Conservation (phyloP, 164 flowering plant species). For the Taxillus chinensis region DNA sequence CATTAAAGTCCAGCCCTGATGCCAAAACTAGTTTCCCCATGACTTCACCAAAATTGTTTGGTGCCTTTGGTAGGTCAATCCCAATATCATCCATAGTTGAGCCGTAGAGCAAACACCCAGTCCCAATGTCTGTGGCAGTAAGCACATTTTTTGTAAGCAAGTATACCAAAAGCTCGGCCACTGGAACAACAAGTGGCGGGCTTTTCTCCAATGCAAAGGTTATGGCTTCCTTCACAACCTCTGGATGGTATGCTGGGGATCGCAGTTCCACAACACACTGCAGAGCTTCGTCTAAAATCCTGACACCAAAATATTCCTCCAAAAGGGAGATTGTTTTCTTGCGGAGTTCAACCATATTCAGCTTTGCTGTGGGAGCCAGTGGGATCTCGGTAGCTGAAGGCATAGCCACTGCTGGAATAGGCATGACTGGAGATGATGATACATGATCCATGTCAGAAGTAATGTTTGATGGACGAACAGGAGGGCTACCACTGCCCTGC, state of each 20-base stretch:
- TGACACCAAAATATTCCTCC: conserved; percentile 70
- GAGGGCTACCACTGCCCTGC: conserved; percentile 43
- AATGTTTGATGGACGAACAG: conserved; percentile 23
- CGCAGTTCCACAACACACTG: conserved; percentile 76
- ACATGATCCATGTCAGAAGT: conserved; percentile 23
- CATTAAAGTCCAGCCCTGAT: conserved; percentile 48
- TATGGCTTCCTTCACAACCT: conserved; percentile 75
- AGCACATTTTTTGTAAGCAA: conserved; percentile 45
- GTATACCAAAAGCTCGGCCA: conserved; percentile 48
- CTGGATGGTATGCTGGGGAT: conserved; percentile 56
- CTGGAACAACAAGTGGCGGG: conserved; percentile 57
- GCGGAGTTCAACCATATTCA: conserved; percentile 34
- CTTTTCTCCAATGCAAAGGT: conserved; percentile 58
- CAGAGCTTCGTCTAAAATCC: conserved; percentile 60
- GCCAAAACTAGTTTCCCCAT: conserved; percentile 45
- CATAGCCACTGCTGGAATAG: conserved; percentile 16
- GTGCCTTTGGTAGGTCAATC: conserved; percentile 86
- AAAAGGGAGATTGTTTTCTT: conserved; percentile 61
- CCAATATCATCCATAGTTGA: conserved; percentile 63
- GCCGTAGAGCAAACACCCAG: conserved; percentile 61
- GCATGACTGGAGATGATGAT: conserved; percentile 18
- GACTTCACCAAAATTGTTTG: conserved; percentile 66
- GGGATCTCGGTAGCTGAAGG: conserved; percentile 32
- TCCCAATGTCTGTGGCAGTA: conserved; percentile 37
- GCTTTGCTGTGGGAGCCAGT: conserved; percentile 17